Base-by-base conservation (phyloP, 1,284 basidiomycete genomes). In the Apiotrichum mycotoxinovorans region DNA sequence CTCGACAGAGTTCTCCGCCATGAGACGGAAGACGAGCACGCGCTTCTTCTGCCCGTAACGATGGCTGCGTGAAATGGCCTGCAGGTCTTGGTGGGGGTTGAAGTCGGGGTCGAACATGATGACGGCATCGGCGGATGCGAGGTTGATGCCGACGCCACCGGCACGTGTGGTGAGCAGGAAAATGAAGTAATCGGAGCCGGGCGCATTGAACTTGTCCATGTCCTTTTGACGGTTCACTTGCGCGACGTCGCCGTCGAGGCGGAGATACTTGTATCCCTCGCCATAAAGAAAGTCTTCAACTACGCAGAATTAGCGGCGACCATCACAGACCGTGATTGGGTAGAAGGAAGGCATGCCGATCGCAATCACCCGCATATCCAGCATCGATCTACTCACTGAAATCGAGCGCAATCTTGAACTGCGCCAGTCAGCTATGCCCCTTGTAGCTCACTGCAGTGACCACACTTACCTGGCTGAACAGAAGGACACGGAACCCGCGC, bases 141-240 rank as follows among this genome's bases (percentile, higher is more conserved):
- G 82, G 71, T 96, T 97, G 77, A 97, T 96, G 33, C 94, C 93
- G 52, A 97, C 89, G 60, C 95, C 95, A 41, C 95, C 95, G 40
- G 96, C 96, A 45, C 96, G 85, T 27, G 96, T 98, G 5, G 91
- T 90, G 37, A 99, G 81, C 11, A 98, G 79, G 74, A 91, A 97
- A 62, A 97, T 86, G 75, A 94, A 94, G 57, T 88, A 79, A 50
- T 95, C 90, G 1, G 92, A 95, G 51, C 83, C 83, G 2, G 87
- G 85, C 38, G 84, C 86, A 73, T 98, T 97, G 80, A 90, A 98
- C 62, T 87, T 85, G 67, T 98, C 94, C 85, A 98, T 96, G 44
- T 85, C 87, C 71, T 91, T 94, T 70, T 98, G 95, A 54, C 97
- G 85, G 60, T 86, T 85, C 23, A 83, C 83, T 64, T 89, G 87